Percentiles rank a stretch among this genome's conserved stretches.
Evolutionary conservation across 2,329 filamentous ascomycete species (phyloP).

Genomic region (Xylaria sp.): DNA sequence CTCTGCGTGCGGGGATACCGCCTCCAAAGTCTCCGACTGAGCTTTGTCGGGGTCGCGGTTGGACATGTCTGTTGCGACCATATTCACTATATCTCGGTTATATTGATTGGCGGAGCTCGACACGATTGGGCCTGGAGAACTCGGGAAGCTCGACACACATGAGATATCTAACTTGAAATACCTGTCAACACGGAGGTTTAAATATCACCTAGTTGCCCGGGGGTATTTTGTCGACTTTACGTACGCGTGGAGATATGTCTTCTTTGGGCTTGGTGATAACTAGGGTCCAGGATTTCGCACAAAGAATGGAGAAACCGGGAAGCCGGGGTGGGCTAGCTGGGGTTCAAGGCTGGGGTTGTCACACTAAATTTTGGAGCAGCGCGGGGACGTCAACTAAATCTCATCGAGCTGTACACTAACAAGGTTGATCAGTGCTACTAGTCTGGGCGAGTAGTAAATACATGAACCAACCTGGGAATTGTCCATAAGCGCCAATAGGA

Average conservation of each 20-base stretch:
- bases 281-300: constrained; percentile 20
- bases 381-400: constrained; percentile 13
- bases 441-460: background rate
- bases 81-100: background rate
- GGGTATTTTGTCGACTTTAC: background rate
- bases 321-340: constrained; percentile 12
- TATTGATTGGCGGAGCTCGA: background rate
- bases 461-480: background rate
- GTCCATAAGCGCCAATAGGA: background rate
- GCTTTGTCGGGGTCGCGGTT: constrained; percentile 22
- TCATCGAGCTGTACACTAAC: background rate
- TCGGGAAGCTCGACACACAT: background rate
- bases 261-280: background rate
- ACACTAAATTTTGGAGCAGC: constrained; percentile 10
- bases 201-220: constrained; percentile 1
- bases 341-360: constrained; percentile 7
- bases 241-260: constrained; percentile 18
- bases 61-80: constrained; percentile 7
- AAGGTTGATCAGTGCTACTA: no score
- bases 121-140: background rate
- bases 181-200: background rate
- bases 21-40: constrained; percentile 25
- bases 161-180: constrained; percentile 11
- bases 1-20: constrained; percentile 12
- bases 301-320: constrained; percentile 5